Evolutionary conservation across 1,284 basidiomycete genomes (phyloP).

Genomic region (Pascua guehoae): DNA sequence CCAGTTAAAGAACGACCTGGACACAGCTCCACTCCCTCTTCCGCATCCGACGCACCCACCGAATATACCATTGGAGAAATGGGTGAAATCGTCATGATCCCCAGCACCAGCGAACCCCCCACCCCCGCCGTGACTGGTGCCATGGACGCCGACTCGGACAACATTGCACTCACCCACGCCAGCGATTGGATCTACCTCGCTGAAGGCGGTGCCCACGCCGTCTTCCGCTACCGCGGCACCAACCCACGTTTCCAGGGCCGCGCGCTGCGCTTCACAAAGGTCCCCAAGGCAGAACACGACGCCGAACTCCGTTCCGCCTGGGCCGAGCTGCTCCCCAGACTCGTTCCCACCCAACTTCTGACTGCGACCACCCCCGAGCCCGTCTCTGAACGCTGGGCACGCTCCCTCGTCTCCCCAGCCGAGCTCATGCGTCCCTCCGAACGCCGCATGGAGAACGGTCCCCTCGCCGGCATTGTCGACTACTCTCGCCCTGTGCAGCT

Average conservation of each 20-base stretch:
- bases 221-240: conserved; percentile 71
- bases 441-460: conserved; percentile 56
- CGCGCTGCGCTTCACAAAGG: conserved; percentile 57
- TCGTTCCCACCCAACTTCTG: conserved; percentile 61
- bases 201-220: conserved; percentile 84
- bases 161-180: conserved; percentile 32
- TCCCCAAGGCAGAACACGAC: not conserved
- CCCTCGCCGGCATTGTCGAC: conserved; percentile 48
- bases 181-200: conserved; percentile 75
- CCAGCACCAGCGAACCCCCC: not conserved
- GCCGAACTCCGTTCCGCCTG: conserved; percentile 19
- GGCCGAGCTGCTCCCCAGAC: conserved; percentile 34
- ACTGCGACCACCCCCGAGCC: conserved; percentile 57
- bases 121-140: not conserved
- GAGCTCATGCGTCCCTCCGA: conserved; percentile 57
- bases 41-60: conserved; percentile 23
- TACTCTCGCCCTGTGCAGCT: conserved; percentile 62
- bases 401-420: conserved; percentile 53
- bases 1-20: not conserved
- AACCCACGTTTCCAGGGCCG: conserved; percentile 57
- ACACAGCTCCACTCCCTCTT: conserved; percentile 8
- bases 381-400: conserved; percentile 64
- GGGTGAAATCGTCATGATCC: conserved; percentile 33
- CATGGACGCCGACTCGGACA: conserved; percentile 1
- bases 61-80: conserved; percentile 33